Base-by-base conservation (phyloP, 2,329 filamentous ascomycete species). In the Aspergillus ustus region DNA sequence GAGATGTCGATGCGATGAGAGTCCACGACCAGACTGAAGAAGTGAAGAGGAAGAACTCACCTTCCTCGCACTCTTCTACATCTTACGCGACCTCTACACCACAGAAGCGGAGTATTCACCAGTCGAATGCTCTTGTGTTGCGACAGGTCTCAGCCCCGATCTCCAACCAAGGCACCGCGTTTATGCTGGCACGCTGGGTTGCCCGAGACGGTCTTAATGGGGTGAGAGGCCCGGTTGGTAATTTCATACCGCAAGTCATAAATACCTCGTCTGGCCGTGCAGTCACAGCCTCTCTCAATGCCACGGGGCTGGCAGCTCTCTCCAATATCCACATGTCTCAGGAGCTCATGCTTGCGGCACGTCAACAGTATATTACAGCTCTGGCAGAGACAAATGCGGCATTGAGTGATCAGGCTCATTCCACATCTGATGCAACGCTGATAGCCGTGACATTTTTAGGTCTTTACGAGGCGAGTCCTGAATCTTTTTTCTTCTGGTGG, bases 21-120 rank as follows among this genome's bases (percentile, higher is more conserved):
- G 56, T 71, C 29, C 62, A 59, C 48, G 68, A 70, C 52, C 69
- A 71, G 46, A 71, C 57, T 15, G 52, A 65, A 3, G 67, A 68
- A 22, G 59, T 70, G 34, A 58, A 37, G 7, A 48, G 28, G 11
- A 69, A 70, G 25, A 65, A 50, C 34, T 45, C 17, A 48, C 25
- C 55, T 48, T 40, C 53, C 7, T 20, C 40, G 7, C 43, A 20
- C 17, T 25, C 34, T 17, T 22, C 31, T 4, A 48, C 31, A 25
- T 48, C 60, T 28, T 22, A 9, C 40, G 25, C 43, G 11, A 13
- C 28, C 19, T 29, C 54, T 51, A 15, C 29, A 19, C 25, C 25
- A 15, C 50, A 45, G 45, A 40, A 44, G 25, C 45, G 49, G 45
- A 13, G 7, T 31, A 37, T 13, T 7, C n/a, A 22, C 45, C 49